phyloP scores from a whole-genome alignment of 768 basidiomycete species.

The Auricularia heimuer region DNA sequence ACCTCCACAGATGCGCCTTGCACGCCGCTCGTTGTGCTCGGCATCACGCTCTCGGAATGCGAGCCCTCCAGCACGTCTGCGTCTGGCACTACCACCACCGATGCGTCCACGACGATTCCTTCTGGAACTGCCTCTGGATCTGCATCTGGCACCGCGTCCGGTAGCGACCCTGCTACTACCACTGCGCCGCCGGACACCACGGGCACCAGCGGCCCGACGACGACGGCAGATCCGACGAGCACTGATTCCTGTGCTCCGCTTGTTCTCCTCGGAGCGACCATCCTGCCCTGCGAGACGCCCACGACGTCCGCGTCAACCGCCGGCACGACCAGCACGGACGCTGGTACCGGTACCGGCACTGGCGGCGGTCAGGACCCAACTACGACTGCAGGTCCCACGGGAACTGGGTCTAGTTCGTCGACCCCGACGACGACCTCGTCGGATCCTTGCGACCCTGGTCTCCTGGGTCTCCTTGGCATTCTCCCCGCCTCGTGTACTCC shows the following conservation, averaged over 20 bases:
- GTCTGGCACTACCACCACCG: not conserved
- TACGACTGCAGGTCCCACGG: not conserved
- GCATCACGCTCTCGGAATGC: not conserved
- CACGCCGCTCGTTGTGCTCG: not conserved
- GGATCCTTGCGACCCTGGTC: not conserved
- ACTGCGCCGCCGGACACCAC: slow-evolving; percentile 3
- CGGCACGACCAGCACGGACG: not conserved
- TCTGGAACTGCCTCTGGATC: too few relatives aligned
- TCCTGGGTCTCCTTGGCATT: not conserved
- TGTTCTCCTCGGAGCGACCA: not conserved
- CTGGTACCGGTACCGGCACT: not conserved
- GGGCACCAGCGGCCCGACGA: slow-evolving; percentile 4
- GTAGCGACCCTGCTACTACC: slow-evolving; percentile 5
- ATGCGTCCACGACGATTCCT: not conserved
- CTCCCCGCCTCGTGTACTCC: not conserved
- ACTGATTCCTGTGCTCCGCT: not conserved
- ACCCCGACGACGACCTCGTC: not conserved
- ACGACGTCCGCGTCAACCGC: not conserved
- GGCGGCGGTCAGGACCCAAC: not conserved
- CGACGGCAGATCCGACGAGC: not conserved
- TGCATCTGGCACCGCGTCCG: not conserved
- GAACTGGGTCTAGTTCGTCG: not conserved
- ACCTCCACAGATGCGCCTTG: not conserved
- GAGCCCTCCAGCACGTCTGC: slow-evolving; percentile 1
- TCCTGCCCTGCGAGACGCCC: not conserved